phyloP scores from a whole-genome alignment of 257 asterid species.

The Petrea volubilis region DNA sequence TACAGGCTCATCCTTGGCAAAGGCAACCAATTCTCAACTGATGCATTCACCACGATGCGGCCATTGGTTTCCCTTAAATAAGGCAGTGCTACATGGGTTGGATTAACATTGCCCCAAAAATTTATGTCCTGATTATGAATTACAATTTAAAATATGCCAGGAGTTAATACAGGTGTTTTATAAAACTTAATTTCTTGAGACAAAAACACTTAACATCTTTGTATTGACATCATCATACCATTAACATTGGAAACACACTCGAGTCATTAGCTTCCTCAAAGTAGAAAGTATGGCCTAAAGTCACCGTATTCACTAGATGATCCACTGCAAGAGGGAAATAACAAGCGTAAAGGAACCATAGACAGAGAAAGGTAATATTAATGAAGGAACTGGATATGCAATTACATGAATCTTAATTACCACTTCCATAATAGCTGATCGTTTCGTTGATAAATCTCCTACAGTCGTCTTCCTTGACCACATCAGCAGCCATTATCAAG shows the following conservation, averaged over 20 bases:
- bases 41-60: conserved; percentile 76
- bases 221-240: conserved; percentile 42
- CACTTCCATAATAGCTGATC: conserved; percentile 54
- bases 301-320: conserved; percentile 89
- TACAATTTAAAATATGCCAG: background rate
- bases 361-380: background rate
- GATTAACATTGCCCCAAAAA: conserved; percentile 96
- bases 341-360: background rate
- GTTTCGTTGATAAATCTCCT: conserved; percentile 76
- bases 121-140: conserved; percentile 67
- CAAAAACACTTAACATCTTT: background rate
- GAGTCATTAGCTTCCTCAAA: conserved; percentile 95
- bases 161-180: background rate
- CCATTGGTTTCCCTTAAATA: conserved; percentile 71
- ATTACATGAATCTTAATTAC: conserved; percentile 34
- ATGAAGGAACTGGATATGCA: background rate
- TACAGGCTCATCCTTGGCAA: conserved; percentile 96
- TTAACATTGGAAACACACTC: conserved; percentile 66
- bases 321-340: conserved; percentile 58
- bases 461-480: conserved; percentile 92
- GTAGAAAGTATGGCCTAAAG: conserved; percentile 86
- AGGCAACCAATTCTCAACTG: conserved; percentile 91
- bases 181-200: background rate
- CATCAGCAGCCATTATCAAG: conserved; percentile 85
- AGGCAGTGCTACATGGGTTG: conserved; percentile 88